Evolutionary conservation across 1,284 basidiomycete genomes (phyloP).

Genomic region (Malassezia restricta): DNA sequence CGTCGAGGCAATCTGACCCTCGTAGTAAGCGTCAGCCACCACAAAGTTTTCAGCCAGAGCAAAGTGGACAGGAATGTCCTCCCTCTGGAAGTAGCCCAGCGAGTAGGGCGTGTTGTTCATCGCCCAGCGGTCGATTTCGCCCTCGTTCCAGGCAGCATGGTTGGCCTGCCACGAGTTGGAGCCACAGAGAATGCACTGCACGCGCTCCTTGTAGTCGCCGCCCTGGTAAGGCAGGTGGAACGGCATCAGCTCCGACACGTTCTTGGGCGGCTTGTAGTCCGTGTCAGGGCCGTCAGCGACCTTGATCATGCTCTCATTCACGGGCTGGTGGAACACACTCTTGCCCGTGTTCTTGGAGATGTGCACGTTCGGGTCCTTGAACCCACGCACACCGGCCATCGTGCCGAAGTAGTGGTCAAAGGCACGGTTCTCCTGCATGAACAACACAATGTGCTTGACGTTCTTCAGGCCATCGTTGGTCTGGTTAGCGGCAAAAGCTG

Average conservation of each 20-base stretch:
- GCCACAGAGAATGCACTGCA: conserved; percentile 29
- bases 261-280: not conserved
- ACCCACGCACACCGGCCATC: conserved; percentile 29
- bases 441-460: conserved; percentile 19
- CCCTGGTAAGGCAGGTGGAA: conserved; percentile 28
- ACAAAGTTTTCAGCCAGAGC: conserved; percentile 30
- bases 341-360: conserved; percentile 24
- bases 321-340: conserved; percentile 22
- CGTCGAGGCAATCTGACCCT: conserved; percentile 24
- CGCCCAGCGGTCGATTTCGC: conserved; percentile 29
- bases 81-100: conserved; percentile 24
- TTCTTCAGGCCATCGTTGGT: conserved; percentile 1
- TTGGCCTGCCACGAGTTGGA: conserved; percentile 27
- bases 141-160: conserved; percentile 28
- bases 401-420: conserved; percentile 39
- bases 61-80: conserved; percentile 33
- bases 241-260: conserved; percentile 21
- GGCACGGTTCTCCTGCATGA: conserved; percentile 38
- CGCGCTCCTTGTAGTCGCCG: conserved; percentile 21
- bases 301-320: conserved; percentile 13
- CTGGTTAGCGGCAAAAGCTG: not conserved
- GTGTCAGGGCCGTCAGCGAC: not conserved
- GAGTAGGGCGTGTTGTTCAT: conserved; percentile 29
- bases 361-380: conserved; percentile 31
- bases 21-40: conserved; percentile 28